These are phyloP conservation scores for Tylopilus rubrobrunneus DNA, from an alignment of 768 basidiomycete genomes.

Conservation along the genomic window DNA sequence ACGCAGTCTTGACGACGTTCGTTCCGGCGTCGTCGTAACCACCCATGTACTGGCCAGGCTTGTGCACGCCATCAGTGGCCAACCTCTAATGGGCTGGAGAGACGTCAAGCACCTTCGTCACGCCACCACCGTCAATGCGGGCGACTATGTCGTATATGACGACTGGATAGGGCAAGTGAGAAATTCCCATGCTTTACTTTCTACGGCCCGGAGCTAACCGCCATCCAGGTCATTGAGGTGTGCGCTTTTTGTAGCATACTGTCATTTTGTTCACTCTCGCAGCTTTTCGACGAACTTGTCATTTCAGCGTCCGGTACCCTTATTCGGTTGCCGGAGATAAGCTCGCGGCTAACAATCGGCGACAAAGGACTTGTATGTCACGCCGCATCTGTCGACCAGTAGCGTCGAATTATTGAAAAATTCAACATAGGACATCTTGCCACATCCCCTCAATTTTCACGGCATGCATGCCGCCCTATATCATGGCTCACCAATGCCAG, in stretches of 20 bases:
- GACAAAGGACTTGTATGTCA: conserved; percentile 66
- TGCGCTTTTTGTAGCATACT: conserved; percentile 14
- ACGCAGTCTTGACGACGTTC: conserved; percentile 66
- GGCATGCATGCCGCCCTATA: conserved; percentile 42
- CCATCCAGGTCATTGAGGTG: conserved; percentile 70
- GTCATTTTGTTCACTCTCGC: conserved; percentile 12
- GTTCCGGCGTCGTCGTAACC: conserved; percentile 70
- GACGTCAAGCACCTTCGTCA: conserved; percentile 53
- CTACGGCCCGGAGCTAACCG: conserved; percentile 8
- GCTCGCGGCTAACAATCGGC: conserved; percentile 70
- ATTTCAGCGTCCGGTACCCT: conserved; percentile 66
- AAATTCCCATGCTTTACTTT: conserved; percentile 6
- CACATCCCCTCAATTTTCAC: conserved; percentile 45
- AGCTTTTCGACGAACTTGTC: conserved; percentile 84
- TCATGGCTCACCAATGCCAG: conserved; percentile 40
- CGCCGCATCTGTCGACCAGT: neutral
- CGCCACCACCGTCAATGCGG: conserved; percentile 60
- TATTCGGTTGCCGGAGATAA: conserved; percentile 73
- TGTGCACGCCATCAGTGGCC: conserved; percentile 69
- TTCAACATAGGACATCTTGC: conserved; percentile 58
- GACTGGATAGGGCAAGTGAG: conserved; percentile 90
- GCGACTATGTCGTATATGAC: conserved; percentile 77
- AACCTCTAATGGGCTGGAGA: conserved; percentile 61
- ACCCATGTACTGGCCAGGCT: conserved; percentile 62
- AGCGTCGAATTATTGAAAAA: conserved; percentile 1